A percentile compares a stretch with the other conserved stretches of the same genome.
Evolutionary conservation across 2,329 filamentous ascomycete genomes (phyloP).

Genomic region (Botrytis elliptica): DNA sequence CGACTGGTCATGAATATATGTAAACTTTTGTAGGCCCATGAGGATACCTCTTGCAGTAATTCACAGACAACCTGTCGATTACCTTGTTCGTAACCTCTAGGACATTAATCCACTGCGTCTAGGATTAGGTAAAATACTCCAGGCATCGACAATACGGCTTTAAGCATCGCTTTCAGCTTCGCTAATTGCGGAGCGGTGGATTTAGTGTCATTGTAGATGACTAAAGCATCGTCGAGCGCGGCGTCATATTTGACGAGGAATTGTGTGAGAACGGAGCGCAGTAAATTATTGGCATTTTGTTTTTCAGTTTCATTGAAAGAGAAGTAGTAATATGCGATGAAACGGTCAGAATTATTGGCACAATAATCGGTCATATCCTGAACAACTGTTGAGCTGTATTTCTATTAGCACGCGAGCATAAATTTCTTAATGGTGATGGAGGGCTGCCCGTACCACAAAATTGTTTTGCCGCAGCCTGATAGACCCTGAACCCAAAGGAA

Average conservation of each 20-base stretch:
- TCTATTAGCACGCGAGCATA: background rate
- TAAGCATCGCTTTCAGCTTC: background rate
- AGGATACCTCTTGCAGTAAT: background rate
- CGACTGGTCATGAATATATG: slow-evolving; percentile 8
- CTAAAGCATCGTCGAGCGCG: background rate
- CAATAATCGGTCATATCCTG: background rate
- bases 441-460: background rate
- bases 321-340: slow-evolving; percentile 10
- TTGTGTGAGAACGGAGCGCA: background rate
- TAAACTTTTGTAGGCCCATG: background rate
- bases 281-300: background rate
- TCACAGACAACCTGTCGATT: background rate
- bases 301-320: slow-evolving; percentile 1
- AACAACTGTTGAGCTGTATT: slow-evolving; percentile 9
- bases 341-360: background rate
- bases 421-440: background rate
- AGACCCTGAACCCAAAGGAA: slow-evolving; percentile 6
- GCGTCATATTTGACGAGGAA: background rate
- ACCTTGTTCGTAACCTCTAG: background rate
- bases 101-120: slow-evolving; percentile 8
- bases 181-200: background rate
- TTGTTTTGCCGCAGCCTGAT: slow-evolving; percentile 9
- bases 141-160: background rate
- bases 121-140: background rate
- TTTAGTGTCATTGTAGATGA: background rate